Percentiles rank a stretch among this genome's conserved stretches.
phyloP scores from a whole-genome alignment of 2,329 filamentous ascomycete genomes.

The Colletotrichum truncatum region DNA sequence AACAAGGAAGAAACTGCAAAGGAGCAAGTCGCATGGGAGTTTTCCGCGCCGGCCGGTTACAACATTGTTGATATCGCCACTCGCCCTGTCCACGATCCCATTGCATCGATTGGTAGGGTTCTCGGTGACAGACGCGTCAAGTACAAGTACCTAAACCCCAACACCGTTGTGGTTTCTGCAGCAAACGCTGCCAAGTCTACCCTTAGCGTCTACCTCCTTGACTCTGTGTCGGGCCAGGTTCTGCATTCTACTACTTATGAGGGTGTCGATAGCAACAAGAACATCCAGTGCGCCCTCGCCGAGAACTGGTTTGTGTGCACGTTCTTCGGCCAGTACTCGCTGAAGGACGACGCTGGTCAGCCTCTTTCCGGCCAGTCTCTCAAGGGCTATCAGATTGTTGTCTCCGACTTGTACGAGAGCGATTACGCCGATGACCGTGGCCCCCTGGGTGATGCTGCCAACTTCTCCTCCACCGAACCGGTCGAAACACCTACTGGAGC shows the following conservation, averaged over 20 bases:
- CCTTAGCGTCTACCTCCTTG: slow-evolving; percentile 81
- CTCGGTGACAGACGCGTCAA: slow-evolving; percentile 91
- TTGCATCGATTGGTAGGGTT: slow-evolving; percentile 94
- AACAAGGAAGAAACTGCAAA: slow-evolving; percentile 49
- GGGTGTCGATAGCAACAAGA: slow-evolving; percentile 77
- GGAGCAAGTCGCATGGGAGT: slow-evolving; percentile 74
- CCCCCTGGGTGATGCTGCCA: slow-evolving; percentile 72
- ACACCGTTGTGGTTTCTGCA: slow-evolving; percentile 80
- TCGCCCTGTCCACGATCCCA: slow-evolving; percentile 80
- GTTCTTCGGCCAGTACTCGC: slow-evolving; percentile 71
- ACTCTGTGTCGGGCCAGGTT: slow-evolving; percentile 85
- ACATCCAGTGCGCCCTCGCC: slow-evolving; percentile 80
- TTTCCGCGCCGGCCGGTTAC: slow-evolving; percentile 72
- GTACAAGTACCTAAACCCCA: slow-evolving; percentile 97
- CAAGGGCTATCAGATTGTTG: slow-evolving; percentile 85
- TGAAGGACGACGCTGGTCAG: slow-evolving; percentile 56
- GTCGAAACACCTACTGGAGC: slow-evolving; percentile 63
- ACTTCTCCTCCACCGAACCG: slow-evolving; percentile 81
- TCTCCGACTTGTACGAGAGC: slow-evolving; percentile 93
- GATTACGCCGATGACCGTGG: slow-evolving; percentile 85
- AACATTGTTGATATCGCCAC: slow-evolving; percentile 74
- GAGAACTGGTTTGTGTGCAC: slow-evolving; percentile 98
- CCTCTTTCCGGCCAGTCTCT: slow-evolving; percentile 58
- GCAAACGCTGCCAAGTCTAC: slow-evolving; percentile 65
- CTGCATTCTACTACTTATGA: slow-evolving; percentile 76